These are phyloP conservation scores for Sclerotinia borealis DNA, from an alignment of 2,329 filamentous ascomycete species.

Conservation along the genomic window DNA sequence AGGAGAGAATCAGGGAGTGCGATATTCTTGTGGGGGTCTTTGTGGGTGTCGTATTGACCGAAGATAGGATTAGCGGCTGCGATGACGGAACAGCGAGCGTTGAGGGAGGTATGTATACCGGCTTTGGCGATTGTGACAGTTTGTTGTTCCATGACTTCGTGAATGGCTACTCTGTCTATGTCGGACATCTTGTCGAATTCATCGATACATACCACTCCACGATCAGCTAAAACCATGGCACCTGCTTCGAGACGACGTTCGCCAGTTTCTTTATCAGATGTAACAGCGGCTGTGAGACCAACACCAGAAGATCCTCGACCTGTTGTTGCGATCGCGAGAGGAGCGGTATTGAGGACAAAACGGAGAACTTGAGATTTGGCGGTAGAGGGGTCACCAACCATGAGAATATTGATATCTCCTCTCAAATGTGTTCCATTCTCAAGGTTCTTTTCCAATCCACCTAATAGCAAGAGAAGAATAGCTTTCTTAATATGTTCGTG, in stretches of 20 bases:
- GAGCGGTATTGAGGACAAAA: constrained; percentile 95
- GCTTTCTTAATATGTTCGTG: constrained; percentile 98
- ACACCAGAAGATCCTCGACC: constrained; percentile 95
- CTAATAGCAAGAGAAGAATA: constrained; percentile 87
- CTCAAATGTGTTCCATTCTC: constrained; percentile 96
- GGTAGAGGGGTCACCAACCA: constrained; percentile 98
- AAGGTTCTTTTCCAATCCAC: constrained; percentile 96
- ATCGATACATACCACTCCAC: constrained; percentile 96
- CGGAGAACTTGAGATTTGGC: constrained; percentile 97
- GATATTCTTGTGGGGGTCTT: constrained; percentile 98
- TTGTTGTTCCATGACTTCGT: constrained; percentile 99
- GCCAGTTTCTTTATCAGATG: constrained; percentile 93
- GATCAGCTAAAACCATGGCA: constrained; percentile 97
- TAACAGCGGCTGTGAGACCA: constrained; percentile 94
- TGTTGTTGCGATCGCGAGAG: constrained; percentile 92
- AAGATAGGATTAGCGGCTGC: constrained; percentile 97
- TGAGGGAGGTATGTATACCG: constrained; percentile 94
- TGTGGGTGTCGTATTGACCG: constrained; percentile 96
- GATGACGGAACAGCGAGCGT: constrained; percentile 92
- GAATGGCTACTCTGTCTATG: constrained; percentile 93
- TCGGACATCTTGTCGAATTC: constrained; percentile 99
- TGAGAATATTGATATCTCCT: constrained; percentile 98
- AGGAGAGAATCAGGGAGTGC: constrained; percentile 92
- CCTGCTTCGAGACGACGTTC: constrained; percentile 91
- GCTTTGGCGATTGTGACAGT: constrained; percentile 98